Evolutionary conservation across 129 eudicot genomes (phyloP).

Genomic region (Flaveria linearis): DNA sequence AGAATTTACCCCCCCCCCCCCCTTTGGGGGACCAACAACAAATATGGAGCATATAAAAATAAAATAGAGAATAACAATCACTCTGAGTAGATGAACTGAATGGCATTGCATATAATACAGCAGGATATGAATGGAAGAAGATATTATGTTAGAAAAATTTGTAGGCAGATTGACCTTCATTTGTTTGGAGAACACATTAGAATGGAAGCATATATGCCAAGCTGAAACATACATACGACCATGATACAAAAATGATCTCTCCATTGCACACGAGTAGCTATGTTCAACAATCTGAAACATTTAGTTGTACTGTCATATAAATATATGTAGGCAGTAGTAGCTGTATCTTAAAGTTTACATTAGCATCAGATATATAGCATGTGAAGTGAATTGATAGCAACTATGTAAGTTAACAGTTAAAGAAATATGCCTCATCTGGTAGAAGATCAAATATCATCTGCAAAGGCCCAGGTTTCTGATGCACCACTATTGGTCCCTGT

Average conservation of each 20-base stretch:
- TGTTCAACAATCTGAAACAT: constrained; percentile 74
- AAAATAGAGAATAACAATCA: neutral
- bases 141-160: constrained; percentile 17
- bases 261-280: constrained; percentile 98
- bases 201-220: constrained; percentile 95
- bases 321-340: constrained; percentile 9
- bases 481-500: constrained; percentile 79
- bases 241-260: constrained; percentile 95
- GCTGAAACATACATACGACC: constrained; percentile 96
- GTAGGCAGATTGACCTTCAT: constrained; percentile 66
- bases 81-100: neutral
- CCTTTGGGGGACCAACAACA: constrained; percentile 7
- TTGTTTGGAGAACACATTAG: constrained; percentile 90
- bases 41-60: neutral
- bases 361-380: constrained; percentile 1
- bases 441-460: constrained; percentile 84
- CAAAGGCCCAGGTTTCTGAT: constrained; percentile 95
- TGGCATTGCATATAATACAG: neutral
- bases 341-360: constrained; percentile 6
- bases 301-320: neutral
- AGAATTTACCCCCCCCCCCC: no score
- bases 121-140: constrained; percentile 19
- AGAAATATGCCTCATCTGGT: constrained; percentile 76
- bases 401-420: neutral
- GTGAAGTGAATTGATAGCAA: neutral